Evolutionary conservation across 805 yeast genomes (phyloP).

Genomic region (Wickerhamiella domercqiae): DNA sequence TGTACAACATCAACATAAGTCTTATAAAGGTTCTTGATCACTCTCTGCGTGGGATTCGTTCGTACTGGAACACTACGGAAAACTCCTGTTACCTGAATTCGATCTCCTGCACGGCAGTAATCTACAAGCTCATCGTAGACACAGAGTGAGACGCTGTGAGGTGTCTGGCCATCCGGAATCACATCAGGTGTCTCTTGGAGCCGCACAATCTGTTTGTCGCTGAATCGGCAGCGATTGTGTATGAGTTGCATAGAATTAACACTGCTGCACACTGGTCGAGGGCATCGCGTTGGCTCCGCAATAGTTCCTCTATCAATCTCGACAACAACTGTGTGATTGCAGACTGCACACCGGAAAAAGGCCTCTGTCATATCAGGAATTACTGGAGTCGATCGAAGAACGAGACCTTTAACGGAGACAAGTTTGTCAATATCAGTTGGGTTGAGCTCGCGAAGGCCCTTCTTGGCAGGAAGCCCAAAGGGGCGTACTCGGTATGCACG

Average conservation of each 20-base stretch:
- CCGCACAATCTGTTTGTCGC: conserved; percentile 88
- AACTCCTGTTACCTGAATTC: conserved; percentile 89
- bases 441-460: conserved; percentile 83
- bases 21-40: conserved; percentile 70
- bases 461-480: conserved; percentile 50
- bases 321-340: conserved; percentile 82
- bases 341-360: conserved; percentile 85
- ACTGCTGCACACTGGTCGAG: conserved; percentile 72
- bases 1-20: conserved; percentile 92
- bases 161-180: conserved; percentile 97
- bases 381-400: conserved; percentile 72
- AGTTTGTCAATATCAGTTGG: conserved; percentile 91
- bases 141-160: conserved; percentile 86
- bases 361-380: conserved; percentile 98
- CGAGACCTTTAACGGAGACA: conserved; percentile 81
- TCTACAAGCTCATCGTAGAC: conserved; percentile 94
- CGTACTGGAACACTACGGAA: conserved; percentile 87
- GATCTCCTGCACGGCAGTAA: conserved; percentile 88
- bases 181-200: conserved; percentile 91
- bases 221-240: conserved; percentile 84
- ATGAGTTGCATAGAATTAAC: conserved; percentile 76
- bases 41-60: conserved; percentile 69
- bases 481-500: conserved; percentile 80
- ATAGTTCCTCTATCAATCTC: conserved; percentile 91
- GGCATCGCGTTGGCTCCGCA: conserved; percentile 84